Percentiles rank a stretch among this genome's conserved stretches.
These are phyloP conservation scores for Phyllosticta paracitricarpa DNA, from an alignment of 2,329 filamentous ascomycete genomes.

Conservation along the genomic window DNA sequence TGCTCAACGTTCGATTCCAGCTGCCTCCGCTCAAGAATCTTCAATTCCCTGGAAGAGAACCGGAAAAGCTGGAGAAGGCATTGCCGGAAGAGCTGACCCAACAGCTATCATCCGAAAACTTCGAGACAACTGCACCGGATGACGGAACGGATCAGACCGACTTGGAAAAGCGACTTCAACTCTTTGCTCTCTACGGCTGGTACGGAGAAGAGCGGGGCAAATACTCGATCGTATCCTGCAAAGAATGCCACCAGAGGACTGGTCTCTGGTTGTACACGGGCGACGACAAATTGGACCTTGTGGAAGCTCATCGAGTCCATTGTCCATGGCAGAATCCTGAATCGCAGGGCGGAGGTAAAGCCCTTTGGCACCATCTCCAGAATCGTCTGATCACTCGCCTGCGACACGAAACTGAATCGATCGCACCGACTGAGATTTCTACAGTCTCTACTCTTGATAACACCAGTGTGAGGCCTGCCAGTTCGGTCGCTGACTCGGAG, in stretches of 20 bases:
- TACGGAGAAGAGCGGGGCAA: slow-evolving; percentile 47
- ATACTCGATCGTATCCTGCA: slow-evolving; percentile 67
- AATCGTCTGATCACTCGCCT: slow-evolving; percentile 1
- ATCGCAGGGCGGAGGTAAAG: slow-evolving; percentile 17
- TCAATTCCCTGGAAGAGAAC: neutral
- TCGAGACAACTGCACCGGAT: neutral
- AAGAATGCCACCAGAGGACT: slow-evolving; percentile 76
- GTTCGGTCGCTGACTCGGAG: slow-evolving; percentile 7
- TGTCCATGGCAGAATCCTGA: slow-evolving; percentile 31
- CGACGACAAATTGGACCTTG: slow-evolving; percentile 23
- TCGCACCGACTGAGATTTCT: slow-evolving; percentile 1
- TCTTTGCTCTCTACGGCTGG: slow-evolving; percentile 38
- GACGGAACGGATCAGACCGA: slow-evolving; percentile 1
- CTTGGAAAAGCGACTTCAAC: slow-evolving; percentile 4
- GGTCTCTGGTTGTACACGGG: slow-evolving; percentile 80
- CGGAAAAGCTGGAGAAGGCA: slow-evolving; percentile 1
- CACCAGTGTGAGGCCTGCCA: neutral
- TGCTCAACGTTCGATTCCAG: slow-evolving; percentile 8
- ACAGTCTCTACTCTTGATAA: neutral
- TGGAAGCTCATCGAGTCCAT: slow-evolving; percentile 30
- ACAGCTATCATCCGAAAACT: slow-evolving; percentile 2
- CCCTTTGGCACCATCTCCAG: slow-evolving; percentile 30
- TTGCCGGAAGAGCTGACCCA: slow-evolving; percentile 5
- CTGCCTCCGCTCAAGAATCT: slow-evolving; percentile 1
- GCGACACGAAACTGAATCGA: slow-evolving; percentile 1